Evolutionary conservation across 352 stramenopile species (phyloP).

Genomic region (Phytophthora pseudosyringae): DNA sequence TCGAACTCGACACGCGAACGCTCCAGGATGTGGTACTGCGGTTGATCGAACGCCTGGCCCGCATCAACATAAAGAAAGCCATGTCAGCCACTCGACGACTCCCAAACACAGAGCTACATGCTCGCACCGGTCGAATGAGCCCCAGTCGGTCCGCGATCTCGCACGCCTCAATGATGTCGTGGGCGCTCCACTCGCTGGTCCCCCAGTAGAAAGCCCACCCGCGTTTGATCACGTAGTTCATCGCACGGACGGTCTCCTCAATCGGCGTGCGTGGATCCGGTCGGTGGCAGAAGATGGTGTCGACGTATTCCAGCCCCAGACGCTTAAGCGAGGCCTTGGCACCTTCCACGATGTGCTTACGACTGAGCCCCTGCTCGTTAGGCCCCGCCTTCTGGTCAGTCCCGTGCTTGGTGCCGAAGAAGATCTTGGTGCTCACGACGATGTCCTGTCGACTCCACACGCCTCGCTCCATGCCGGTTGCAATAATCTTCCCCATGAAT

Average conservation of each 20-base stretch:
- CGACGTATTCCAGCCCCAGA: slow-evolving; percentile 54
- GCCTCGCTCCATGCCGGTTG: slow-evolving; percentile 47
- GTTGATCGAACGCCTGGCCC: slow-evolving; percentile 58
- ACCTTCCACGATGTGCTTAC: slow-evolving; percentile 51
- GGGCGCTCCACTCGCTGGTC: slow-evolving; percentile 68
- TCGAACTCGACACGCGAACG: slow-evolving; percentile 69
- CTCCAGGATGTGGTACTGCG: slow-evolving; percentile 76
- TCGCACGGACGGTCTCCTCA: slow-evolving; percentile 62
- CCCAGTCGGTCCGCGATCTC: slow-evolving; percentile 52
- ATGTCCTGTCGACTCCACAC: slow-evolving; percentile 60
- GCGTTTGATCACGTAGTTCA: slow-evolving; percentile 67
- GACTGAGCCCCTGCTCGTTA: slow-evolving; percentile 41
- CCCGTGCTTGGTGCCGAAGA: slow-evolving; percentile 40
- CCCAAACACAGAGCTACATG: background rate
- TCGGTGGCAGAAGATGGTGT: slow-evolving; percentile 62
- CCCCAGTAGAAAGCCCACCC: too few relatives aligned
- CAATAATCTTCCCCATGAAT: slow-evolving; percentile 61
- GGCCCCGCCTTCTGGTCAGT: slow-evolving; percentile 22
- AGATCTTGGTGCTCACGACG: slow-evolving; percentile 74
- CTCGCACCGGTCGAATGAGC: slow-evolving; percentile 41
- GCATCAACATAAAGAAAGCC: too few relatives aligned
- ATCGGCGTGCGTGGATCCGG: slow-evolving; percentile 56
- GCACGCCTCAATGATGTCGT: slow-evolving; percentile 67
- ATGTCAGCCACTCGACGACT: slow-evolving; percentile 2
- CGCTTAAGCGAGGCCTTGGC: slow-evolving; percentile 48